Base-by-base conservation (phyloP, 805 yeast species). In the Pichia kluyveri region DNA sequence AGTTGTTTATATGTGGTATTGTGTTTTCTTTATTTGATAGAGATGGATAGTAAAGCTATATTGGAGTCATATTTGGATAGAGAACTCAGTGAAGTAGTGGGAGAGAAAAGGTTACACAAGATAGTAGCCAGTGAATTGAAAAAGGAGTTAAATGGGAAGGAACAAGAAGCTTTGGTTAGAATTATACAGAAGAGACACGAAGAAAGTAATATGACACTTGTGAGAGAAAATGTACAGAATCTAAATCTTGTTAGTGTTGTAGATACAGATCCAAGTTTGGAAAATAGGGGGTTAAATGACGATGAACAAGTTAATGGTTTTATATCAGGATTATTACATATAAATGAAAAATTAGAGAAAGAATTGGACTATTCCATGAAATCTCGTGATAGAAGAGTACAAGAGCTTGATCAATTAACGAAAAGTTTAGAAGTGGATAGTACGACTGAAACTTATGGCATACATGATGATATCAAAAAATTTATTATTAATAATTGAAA, bases 301-400 rank as follows among this genome's bases (percentile, higher is more conserved):
- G 60, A 59, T 40, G 42, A 40, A 9, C 55, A 58, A 41, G 47
- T 61, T 11, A 38, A 30, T 4, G 43, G 53, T 0, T 45, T 62
- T 34, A 46, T 60, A 14, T 34, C 32, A 12, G 56, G 61, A 12
- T 52, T 73, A 52, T 51, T 49, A 1, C 44, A 42, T 8, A 49
- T 74, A 28, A 56, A 62, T n/a, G 42, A 54, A 1, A 56, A 65
- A 0, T 30, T 71, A 8, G 63, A 56, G 5, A 42, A 51, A 0
- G 45, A 45, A 10, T 27, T 43, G 5, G 31, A n/a, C n/a, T n/a
- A n/a, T n/a, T n/a, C n/a, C n/a, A n/a, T 23, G 6, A 5, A 23
- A 23, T 4, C 26, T 23, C 26, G 4, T 23, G 5, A 23, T 4
- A 6, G 5, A 4, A 23, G 26, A 23, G 26, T 5, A 23, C 5